phyloP scores from a whole-genome alignment of 192 early-diverging fungal species.

The Phlyctochytrium arcticum region DNA sequence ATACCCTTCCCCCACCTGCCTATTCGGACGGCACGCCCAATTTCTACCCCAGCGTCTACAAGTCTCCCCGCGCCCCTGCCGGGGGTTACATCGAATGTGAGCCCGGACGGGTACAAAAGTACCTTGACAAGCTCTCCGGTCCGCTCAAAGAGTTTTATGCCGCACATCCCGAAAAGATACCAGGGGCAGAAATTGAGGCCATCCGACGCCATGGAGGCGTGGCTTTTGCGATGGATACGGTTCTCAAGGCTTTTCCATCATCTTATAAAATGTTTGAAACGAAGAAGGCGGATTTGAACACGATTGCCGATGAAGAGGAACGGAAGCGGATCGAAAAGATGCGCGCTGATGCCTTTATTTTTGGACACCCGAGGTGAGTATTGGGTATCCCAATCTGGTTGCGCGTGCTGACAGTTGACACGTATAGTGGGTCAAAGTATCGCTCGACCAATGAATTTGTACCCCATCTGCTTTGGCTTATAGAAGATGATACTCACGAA shows the following conservation, averaged over 20 bases:
- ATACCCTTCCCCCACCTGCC: constrained; percentile 2
- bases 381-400: background rate
- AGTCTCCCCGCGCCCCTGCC: constrained; percentile 8
- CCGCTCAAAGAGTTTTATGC: constrained; percentile 12
- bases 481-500: constrained; percentile 16
- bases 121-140: constrained; percentile 8
- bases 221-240: background rate
- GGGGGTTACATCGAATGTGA: constrained; percentile 22
- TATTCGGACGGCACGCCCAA: constrained; percentile 14
- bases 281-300: background rate
- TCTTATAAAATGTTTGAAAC: constrained; percentile 22
- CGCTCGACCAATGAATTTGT: constrained; percentile 25
- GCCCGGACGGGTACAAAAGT: constrained; percentile 13
- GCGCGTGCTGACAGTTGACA: background rate
- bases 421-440: constrained; percentile 21
- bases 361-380: constrained; percentile 21
- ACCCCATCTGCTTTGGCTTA: constrained; percentile 27
- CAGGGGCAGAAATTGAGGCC: constrained; percentile 1
- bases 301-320: background rate
- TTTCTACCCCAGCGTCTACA: constrained; percentile 19
- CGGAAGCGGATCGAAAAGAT: background rate
- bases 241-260: background rate
- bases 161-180: constrained; percentile 4
- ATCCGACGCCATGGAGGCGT: background rate
- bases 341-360: constrained; percentile 16